phyloP scores from a whole-genome alignment of 78 protist species.

The Thecamonas trahens region DNA sequence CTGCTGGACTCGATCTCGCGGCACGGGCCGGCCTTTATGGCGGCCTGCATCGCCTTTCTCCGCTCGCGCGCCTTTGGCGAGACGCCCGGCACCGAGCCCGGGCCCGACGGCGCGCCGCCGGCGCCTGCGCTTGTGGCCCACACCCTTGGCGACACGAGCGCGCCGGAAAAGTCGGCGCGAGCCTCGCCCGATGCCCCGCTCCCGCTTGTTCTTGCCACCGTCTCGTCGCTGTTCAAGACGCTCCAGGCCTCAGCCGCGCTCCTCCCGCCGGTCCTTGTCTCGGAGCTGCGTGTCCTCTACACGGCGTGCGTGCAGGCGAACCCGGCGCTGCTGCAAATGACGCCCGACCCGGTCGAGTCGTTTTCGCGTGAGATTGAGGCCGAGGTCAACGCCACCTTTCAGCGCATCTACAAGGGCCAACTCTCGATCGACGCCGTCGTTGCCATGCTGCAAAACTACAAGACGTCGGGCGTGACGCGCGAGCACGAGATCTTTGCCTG shows the following conservation, averaged over 20 bases:
- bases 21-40: slow-evolving; percentile 15
- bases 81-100: not conserved
- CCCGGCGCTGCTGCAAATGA: not conserved
- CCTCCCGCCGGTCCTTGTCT: not conserved
- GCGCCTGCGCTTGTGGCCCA: too few species aligned
- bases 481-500: slow-evolving; percentile 68
- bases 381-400: slow-evolving; percentile 70
- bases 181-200: too few species aligned
- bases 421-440: slow-evolving; percentile 54
- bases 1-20: slow-evolving; percentile 39
- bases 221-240: too few species aligned
- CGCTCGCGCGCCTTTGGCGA: not conserved
- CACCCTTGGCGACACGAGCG: too few species aligned
- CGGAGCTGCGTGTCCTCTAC: not conserved
- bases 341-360: not conserved
- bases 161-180: too few species aligned
- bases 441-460: slow-evolving; percentile 29
- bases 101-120: too few species aligned
- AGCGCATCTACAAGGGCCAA: slow-evolving; percentile 48
- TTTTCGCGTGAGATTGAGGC: slow-evolving; percentile 61
- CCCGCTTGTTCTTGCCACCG: too few species aligned
- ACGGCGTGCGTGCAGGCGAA: not conserved
- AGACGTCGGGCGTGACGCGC: slow-evolving; percentile 8
- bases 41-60: slow-evolving; percentile 32
- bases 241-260: not conserved